A percentile compares a stretch with the other conserved stretches of the same genome.
These are phyloP conservation scores for Corylus heterophylla DNA, from an alignment of 306 rosid genomes.

Conservation along the genomic window DNA sequence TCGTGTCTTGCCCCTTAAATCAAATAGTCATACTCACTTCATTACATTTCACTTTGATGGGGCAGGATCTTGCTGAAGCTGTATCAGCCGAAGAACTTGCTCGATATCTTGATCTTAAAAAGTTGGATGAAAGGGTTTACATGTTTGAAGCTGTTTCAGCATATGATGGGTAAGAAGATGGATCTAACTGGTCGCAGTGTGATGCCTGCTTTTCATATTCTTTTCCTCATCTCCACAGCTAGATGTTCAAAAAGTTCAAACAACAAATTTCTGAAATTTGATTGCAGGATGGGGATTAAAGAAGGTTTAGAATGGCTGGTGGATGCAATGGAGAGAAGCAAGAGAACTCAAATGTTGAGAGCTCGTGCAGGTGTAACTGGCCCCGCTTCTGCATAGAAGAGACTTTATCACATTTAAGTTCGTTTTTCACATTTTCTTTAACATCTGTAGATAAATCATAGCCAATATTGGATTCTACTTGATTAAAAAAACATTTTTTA, in stretches of 20 bases:
- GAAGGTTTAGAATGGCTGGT: constrained; percentile 93
- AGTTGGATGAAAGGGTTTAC: constrained; percentile 92
- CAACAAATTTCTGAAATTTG: constrained; percentile 16
- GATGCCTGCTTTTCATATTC: background rate
- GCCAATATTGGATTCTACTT: constrained; percentile 32
- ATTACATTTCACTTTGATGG: constrained; percentile 16
- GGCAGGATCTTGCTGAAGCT: constrained; percentile 84
- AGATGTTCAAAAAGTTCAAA: background rate
- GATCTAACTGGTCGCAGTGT: constrained; percentile 20
- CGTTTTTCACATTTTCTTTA: constrained; percentile 28
- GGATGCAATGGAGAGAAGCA: constrained; percentile 95
- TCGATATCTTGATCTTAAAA: constrained; percentile 86
- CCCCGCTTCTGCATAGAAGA: constrained; percentile 48
- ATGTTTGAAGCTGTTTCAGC: constrained; percentile 97
- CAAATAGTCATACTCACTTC: background rate
- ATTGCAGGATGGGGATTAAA: constrained; percentile 84
- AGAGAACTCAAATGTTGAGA: constrained; percentile 89
- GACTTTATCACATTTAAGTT: constrained; percentile 21
- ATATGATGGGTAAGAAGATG: constrained; percentile 74
- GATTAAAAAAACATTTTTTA: constrained; percentile 4
- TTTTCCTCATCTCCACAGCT: constrained; percentile 14
- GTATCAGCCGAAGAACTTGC: constrained; percentile 83
- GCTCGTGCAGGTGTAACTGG: constrained; percentile 73
- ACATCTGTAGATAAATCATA: constrained; percentile 39
- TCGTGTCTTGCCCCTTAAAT: too few species aligned